Base-by-base conservation (phyloP, 805 yeast genomes). In the Myxozyma melibiosi region DNA sequence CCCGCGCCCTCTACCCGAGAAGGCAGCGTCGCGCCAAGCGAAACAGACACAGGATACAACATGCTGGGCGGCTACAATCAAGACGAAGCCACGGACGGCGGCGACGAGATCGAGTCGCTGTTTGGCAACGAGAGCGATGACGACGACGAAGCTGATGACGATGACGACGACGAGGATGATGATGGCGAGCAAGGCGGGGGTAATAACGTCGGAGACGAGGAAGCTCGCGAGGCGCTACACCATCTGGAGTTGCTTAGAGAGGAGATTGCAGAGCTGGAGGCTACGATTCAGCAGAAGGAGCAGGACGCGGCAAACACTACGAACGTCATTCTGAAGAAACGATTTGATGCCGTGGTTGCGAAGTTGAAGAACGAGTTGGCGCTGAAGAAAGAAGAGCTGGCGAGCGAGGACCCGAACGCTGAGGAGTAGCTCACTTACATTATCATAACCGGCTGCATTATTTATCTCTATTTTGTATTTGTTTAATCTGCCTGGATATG, bases 321-420 rank as follows among this genome's bases (percentile, higher is more conserved):
- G 48, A 90, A 90, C 68, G 91, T 92, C 65, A 85, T 92, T 73
- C 79, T 94, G 82, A 84, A 85, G 68, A 87, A 85, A 71, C 85
- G 97, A 74, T 88, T 91, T 70, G 79, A 85, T 66, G 94, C 87
- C 63, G 90, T 86, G 50, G 87, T 89, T 50, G 80, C 79, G 56
- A 84, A 91, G 59, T 78, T 94, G 67, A 84, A 84, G 70, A 84
- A 85, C 53, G 96, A 92, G 66, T 78, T 90, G 58, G 96, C 90
- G 53, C 78, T 84, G 67, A 94, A 92, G 75, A 81, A 80, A 72
- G 77, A 84, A 58, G 90, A 86, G 66, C 75, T 90, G 65, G 75
- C 73, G 62, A 68, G 46, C 6, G 62, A 73, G 63, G 69, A 55
- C 6, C 51, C 34, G 13, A 31, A 41, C 18, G 50, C 34, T 3